A percentile compares a stretch with the other conserved stretches of the same genome.
These are phyloP conservation scores for Acer negundo DNA, from an alignment of 345 rosid genomes.

Conservation along the genomic window DNA sequence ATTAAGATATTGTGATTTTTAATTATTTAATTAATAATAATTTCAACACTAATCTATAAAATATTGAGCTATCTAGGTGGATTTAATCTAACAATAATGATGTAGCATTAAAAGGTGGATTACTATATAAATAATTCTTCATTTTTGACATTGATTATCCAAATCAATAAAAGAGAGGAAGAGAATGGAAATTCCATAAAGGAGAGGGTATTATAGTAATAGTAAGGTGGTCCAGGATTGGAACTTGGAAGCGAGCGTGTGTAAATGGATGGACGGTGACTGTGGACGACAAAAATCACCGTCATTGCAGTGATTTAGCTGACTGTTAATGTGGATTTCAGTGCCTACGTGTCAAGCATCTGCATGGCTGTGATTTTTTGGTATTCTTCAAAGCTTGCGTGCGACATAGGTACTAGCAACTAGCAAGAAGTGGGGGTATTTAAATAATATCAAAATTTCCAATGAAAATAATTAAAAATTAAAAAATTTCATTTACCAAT, in stretches of 20 bases:
- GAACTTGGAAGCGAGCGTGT: neutral
- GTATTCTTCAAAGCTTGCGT: neutral
- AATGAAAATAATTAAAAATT: neutral
- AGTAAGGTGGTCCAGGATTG: neutral
- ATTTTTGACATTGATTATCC: too few relatives aligned
- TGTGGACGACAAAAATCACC: neutral
- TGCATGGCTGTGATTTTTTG: neutral
- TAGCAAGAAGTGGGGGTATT: neutral
- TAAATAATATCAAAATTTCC: neutral
- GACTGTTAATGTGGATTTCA: neutral
- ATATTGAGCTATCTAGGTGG: too few relatives aligned
- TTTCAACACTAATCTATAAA: too few relatives aligned
- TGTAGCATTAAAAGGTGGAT: neutral
- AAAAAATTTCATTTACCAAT: neutral
- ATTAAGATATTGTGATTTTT: too few relatives aligned
- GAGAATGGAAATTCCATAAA: neutral
- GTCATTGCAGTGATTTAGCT: neutral
- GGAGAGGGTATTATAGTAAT: neutral
- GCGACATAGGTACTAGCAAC: neutral
- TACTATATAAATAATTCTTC: too few relatives aligned
- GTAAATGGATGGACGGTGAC: conserved; percentile 1
- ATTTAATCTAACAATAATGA: neutral
- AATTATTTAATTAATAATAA: too few relatives aligned
- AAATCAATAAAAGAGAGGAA: too few relatives aligned
- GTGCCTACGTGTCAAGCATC: conserved; percentile 13